These are phyloP conservation scores for Neurospora terricola DNA, from an alignment of 495 filamentous ascomycete genomes.

Conservation along the genomic window DNA sequence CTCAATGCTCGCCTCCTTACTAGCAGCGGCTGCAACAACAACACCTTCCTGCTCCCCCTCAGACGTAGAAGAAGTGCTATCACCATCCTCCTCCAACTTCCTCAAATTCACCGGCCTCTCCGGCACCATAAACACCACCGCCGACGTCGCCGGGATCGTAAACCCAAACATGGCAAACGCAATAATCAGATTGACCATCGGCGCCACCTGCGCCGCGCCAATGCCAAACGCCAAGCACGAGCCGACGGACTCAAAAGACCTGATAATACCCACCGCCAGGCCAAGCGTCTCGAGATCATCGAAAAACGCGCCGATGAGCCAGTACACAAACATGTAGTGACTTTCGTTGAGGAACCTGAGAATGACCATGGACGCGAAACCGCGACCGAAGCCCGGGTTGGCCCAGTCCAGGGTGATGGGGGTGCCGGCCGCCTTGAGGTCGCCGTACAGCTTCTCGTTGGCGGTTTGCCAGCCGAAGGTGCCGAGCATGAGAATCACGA, in stretches of 20 bases:
- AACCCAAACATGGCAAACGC: constrained; percentile 33
- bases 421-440: constrained; percentile 3
- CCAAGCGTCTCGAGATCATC: constrained; percentile 38
- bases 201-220: constrained; percentile 29
- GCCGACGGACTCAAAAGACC: constrained; percentile 41
- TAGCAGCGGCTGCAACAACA: neutral
- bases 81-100: constrained; percentile 4
- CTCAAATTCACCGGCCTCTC: constrained; percentile 20
- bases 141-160: constrained; percentile 28
- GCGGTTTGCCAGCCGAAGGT: constrained; percentile 30
- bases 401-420: constrained; percentile 29
- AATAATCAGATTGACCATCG: constrained; percentile 35
- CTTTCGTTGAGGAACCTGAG: constrained; percentile 34
- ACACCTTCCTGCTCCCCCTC: neutral
- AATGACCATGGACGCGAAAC: constrained; percentile 30
- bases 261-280: constrained; percentile 36
- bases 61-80: neutral
- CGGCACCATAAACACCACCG: constrained; percentile 28
- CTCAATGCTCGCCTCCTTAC: constrained; percentile 8
- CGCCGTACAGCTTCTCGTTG: constrained; percentile 29
- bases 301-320: constrained; percentile 40
- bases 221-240: constrained; percentile 41
- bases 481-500: constrained; percentile 23
- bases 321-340: constrained; percentile 39
- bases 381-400: constrained; percentile 29